A percentile compares a stretch with the other conserved stretches of the same genome.
Conservation (phyloP, 352 stramenopile species). For the Phytophthora brassicae region DNA sequence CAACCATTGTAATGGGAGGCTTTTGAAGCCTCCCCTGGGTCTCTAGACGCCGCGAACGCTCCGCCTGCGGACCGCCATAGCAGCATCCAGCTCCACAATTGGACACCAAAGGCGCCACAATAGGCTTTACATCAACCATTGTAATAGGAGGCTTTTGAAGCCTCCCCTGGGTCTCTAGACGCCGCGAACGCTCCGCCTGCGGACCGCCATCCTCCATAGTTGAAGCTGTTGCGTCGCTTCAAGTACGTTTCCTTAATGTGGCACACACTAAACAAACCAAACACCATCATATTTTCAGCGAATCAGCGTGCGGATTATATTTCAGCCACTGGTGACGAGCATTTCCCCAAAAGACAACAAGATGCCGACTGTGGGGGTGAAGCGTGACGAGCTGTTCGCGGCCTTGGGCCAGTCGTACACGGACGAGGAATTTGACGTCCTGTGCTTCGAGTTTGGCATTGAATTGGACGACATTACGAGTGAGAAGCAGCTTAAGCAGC, state of each 20-base stretch:
- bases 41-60: slow-evolving; percentile 38
- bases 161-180: slow-evolving; percentile 33
- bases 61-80: slow-evolving; percentile 34
- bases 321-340: slow-evolving; percentile 26
- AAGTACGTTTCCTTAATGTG: background rate
- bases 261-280: background rate
- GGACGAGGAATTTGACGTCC: slow-evolving; percentile 98
- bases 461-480: slow-evolving; percentile 95
- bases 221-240: slow-evolving; percentile 25
- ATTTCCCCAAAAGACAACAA: slow-evolving; percentile 8
- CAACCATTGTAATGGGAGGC: background rate
- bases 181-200: slow-evolving; percentile 37
- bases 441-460: slow-evolving; percentile 99
- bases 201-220: slow-evolving; percentile 25
- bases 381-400: slow-evolving; percentile 97
- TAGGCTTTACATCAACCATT: background rate
- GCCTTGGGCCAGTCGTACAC: slow-evolving; percentile 97
- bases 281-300: background rate
- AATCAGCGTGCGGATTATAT: slow-evolving; percentile 2
- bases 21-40: slow-evolving; percentile 24
- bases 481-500: slow-evolving; percentile 85
- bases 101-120: background rate
- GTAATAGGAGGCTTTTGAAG: slow-evolving; percentile 1
- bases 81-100: slow-evolving; percentile 12
- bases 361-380: slow-evolving; percentile 98